Percentiles rank a stretch among this genome's conserved stretches.
phyloP scores from a whole-genome alignment of 805 yeast genomes.

The Jamesozyma gamospora region DNA sequence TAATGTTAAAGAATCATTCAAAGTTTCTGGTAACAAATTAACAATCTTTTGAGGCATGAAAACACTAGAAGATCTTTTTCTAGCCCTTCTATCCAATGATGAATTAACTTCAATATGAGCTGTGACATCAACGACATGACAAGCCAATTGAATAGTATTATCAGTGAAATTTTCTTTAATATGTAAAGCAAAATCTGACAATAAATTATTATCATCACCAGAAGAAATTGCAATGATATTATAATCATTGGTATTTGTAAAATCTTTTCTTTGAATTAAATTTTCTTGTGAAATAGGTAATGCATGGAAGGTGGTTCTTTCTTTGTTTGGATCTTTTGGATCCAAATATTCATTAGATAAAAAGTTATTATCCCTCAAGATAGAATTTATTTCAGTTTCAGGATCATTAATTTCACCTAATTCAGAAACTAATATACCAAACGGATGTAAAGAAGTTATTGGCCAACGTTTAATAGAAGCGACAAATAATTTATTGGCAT shows the following conservation, averaged over 20 bases:
- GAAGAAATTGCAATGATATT: slow-evolving; percentile 26
- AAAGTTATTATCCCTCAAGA: slow-evolving; percentile 78
- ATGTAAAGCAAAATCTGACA: slow-evolving; percentile 73
- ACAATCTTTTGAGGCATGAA: slow-evolving; percentile 68
- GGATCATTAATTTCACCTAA: slow-evolving; percentile 74
- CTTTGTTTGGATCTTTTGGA: slow-evolving; percentile 24
- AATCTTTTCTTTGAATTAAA: slow-evolving; percentile 11
- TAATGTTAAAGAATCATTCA: slow-evolving; percentile 54
- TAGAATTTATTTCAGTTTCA: slow-evolving; percentile 74
- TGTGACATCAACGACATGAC: slow-evolving; percentile 77
- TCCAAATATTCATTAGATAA: slow-evolving; percentile 72
- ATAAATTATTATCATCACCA: slow-evolving; percentile 19
- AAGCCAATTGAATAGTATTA: slow-evolving; percentile 61
- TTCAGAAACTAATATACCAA: slow-evolving; percentile 84
- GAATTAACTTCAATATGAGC: slow-evolving; percentile 65
- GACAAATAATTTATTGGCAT: slow-evolving; percentile 73
- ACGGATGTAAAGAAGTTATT: slow-evolving; percentile 95
- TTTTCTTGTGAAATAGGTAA: slow-evolving; percentile 15
- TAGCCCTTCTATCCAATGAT: slow-evolving; percentile 74
- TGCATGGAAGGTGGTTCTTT: slow-evolving; percentile 21
- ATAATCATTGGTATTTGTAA: slow-evolving; percentile 17
- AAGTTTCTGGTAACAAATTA: slow-evolving; percentile 56
- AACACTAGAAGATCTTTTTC: slow-evolving; percentile 83
- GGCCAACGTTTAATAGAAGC: slow-evolving; percentile 99
- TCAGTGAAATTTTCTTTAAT: slow-evolving; percentile 40